These are phyloP conservation scores for Aspergillus aculeatus DNA, from an alignment of 2,329 filamentous ascomycete species.

Conservation along the genomic window DNA sequence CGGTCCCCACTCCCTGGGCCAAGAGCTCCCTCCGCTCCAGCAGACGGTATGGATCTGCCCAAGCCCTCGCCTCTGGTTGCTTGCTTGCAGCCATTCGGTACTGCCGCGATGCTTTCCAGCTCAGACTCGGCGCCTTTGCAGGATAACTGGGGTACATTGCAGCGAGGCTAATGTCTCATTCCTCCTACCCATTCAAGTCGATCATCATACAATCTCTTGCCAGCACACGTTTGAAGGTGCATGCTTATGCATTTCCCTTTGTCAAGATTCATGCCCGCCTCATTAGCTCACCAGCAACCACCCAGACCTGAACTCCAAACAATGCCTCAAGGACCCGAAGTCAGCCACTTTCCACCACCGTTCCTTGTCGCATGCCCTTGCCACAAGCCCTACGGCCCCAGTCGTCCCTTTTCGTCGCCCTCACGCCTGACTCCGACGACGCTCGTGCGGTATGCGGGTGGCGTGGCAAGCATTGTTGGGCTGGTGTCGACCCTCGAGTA, in stretches of 20 bases:
- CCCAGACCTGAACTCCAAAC: background rate
- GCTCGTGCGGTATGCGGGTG: conserved; percentile 18
- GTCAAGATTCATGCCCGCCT: background rate
- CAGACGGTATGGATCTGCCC: conserved; percentile 21
- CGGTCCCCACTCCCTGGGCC: background rate
- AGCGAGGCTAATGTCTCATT: conserved; percentile 14
- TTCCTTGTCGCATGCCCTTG: background rate
- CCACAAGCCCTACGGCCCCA: background rate
- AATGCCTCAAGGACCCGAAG: background rate
- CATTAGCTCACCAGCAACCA: background rate
- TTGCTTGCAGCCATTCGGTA: background rate
- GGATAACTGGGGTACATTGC: background rate
- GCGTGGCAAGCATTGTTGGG: conserved; percentile 8
- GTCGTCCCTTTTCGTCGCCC: background rate
- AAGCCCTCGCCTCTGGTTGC: background rate
- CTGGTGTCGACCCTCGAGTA: conserved; percentile 1
- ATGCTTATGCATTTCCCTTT: conserved; percentile 1
- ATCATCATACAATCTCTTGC: conserved; percentile 11
- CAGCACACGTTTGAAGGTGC: conserved; percentile 5
- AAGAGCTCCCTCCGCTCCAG: conserved; percentile 5
- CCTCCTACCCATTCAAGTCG: conserved; percentile 10
- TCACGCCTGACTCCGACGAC: background rate
- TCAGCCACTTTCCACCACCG: background rate
- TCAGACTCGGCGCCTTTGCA: background rate
- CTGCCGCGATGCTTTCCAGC: background rate